A percentile compares a stretch with the other conserved stretches of the same genome.
Evolutionary conservation across 2,329 filamentous ascomycete genomes (phyloP).

Genomic region (Ophiocordyceps camponoti-floridani): DNA sequence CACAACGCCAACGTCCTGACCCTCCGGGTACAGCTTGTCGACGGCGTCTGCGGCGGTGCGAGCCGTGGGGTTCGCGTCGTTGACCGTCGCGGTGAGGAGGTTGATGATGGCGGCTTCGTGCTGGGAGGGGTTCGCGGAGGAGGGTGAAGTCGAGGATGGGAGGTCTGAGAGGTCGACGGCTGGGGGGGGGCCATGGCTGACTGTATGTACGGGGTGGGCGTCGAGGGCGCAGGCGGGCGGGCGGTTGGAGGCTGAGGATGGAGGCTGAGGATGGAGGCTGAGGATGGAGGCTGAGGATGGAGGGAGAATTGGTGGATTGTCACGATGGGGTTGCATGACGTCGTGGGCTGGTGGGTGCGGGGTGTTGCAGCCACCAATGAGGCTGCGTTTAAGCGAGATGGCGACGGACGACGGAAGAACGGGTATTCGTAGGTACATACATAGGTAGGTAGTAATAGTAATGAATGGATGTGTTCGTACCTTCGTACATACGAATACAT

Average conservation of each 20-base stretch:
- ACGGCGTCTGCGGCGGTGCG: conserved; percentile 7
- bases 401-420: not conserved
- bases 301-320: not conserved
- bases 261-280: not conserved
- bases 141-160: not conserved
- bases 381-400: too few species aligned
- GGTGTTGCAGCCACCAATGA: not conserved
- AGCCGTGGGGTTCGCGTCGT: conserved; percentile 3
- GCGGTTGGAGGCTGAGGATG: not conserved
- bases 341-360: not conserved
- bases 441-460: too few species aligned
- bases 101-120: conserved; percentile 6
- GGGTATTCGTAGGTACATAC: too few species aligned
- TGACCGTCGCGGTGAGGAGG: conserved; percentile 9
- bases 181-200: not conserved
- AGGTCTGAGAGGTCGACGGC: conserved; percentile 2
- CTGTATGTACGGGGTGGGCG: not conserved
- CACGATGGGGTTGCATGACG: not conserved
- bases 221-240: not conserved
- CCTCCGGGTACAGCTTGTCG: conserved; percentile 8
- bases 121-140: not conserved
- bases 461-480: too few species aligned
- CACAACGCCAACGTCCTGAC: conserved; percentile 3
- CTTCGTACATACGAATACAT: not conserved
- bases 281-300: not conserved